phyloP scores from a whole-genome alignment of 306 rosid species.

The Heteromeles arbutifolia region DNA sequence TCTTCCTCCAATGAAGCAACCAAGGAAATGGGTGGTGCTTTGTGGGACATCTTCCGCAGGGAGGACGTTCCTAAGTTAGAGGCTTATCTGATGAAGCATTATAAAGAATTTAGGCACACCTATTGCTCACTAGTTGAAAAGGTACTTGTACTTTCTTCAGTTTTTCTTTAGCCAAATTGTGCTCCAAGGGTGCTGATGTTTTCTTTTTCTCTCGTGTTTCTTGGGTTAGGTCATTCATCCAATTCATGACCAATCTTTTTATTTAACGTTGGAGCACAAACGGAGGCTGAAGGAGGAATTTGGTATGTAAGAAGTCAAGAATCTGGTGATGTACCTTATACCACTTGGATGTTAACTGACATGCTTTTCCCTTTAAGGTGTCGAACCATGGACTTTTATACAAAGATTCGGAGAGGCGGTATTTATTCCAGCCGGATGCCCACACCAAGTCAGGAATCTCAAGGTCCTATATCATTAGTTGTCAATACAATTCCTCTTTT shows the following conservation, averaged over 20 bases:
- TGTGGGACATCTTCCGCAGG: conserved; percentile 85
- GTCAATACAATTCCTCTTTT: not conserved
- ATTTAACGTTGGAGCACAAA: conserved; percentile 63
- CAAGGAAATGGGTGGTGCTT: conserved; percentile 45
- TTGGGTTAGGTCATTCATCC: conserved; percentile 62
- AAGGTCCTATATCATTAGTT: conserved; percentile 31
- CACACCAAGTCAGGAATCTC: conserved; percentile 87
- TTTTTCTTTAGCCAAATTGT: conserved; percentile 7
- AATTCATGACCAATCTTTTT: conserved; percentile 75
- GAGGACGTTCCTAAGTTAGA: conserved; percentile 65
- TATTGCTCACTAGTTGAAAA: conserved; percentile 58
- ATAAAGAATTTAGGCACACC: conserved; percentile 66
- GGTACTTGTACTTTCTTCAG: conserved; percentile 27
- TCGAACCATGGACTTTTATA: conserved; percentile 78
- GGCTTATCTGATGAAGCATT: conserved; percentile 55
- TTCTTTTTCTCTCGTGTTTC: not conserved
- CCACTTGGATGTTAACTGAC: not conserved
- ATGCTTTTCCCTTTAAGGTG: conserved; percentile 27
- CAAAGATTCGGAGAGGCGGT: conserved; percentile 80
- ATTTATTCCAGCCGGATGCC: conserved; percentile 90
- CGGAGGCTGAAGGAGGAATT: conserved; percentile 66
- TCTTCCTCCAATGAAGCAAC: conserved; percentile 15
- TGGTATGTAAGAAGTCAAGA: conserved; percentile 29
- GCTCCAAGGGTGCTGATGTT: not conserved
- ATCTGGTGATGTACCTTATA: not conserved